These are phyloP conservation scores for Trypanosoma scelopori DNA, from an alignment of 208 protist genomes.

Conservation along the genomic window DNA sequence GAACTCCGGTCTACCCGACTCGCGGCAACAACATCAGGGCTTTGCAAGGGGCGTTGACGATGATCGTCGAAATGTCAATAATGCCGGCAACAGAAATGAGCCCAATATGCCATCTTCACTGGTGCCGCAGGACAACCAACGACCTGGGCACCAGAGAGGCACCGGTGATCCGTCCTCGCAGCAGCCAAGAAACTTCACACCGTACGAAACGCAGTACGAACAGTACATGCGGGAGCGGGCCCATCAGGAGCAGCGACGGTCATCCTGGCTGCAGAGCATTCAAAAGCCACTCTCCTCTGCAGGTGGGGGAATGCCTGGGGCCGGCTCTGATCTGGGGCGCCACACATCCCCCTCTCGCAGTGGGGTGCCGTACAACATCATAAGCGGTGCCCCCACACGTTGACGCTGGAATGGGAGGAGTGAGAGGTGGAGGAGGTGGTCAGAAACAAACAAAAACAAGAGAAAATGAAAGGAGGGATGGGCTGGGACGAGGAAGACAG, in stretches of 20 bases:
- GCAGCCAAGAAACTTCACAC: constrained; percentile 5
- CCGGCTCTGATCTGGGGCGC: not conserved
- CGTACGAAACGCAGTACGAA: constrained; percentile 31
- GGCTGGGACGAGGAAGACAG: too few relatives aligned
- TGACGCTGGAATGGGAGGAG: not conserved
- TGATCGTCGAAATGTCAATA: too few relatives aligned
- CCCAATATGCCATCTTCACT: too few relatives aligned
- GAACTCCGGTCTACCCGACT: not conserved
- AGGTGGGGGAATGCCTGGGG: constrained; percentile 11
- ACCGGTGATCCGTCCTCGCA: not conserved
- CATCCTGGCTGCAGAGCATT: not conserved
- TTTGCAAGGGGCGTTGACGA: too few relatives aligned
- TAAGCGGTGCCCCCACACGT: constrained; percentile 13
- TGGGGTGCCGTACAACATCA: constrained; percentile 27
- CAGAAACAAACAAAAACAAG: constrained; percentile 1
- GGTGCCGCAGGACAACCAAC: too few relatives aligned
- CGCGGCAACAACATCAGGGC: too few relatives aligned
- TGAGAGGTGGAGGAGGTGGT: not conserved
- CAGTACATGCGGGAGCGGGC: constrained; percentile 16
- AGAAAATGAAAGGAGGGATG: not conserved
- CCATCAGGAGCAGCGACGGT: not conserved
- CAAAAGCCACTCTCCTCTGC: not conserved
- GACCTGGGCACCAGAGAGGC: too few relatives aligned
- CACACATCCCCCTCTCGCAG: constrained; percentile 21
- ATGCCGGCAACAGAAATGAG: too few relatives aligned